Conservation (phyloP, 2,329 filamentous ascomycete genomes). For the Erysiphe pulchra region DNA sequence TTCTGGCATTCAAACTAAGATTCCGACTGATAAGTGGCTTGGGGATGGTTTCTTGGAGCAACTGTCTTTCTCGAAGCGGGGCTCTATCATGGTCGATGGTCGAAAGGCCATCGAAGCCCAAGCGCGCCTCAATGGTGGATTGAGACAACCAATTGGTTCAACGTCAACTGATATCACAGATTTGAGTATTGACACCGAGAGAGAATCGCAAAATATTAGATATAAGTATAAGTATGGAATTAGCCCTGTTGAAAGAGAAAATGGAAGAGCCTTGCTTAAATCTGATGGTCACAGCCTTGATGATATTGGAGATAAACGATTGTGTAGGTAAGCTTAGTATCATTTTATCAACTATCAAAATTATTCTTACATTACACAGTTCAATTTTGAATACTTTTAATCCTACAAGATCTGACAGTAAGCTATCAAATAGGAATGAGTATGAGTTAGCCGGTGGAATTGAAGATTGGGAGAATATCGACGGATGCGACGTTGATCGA, state of each 20-base stretch:
- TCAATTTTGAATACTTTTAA: too few species aligned
- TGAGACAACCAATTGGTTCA: slow-evolving; percentile 11
- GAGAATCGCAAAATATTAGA: slow-evolving; percentile 14
- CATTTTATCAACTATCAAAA: too few species aligned
- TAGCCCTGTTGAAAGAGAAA: not conserved
- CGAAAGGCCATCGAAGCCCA: slow-evolving; percentile 14
- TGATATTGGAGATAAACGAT: not conserved
- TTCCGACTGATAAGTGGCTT: slow-evolving; percentile 28
- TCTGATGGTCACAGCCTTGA: not conserved
- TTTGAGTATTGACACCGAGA: slow-evolving; percentile 11
- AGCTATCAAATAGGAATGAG: slow-evolving; percentile 10
- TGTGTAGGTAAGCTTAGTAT: not conserved
- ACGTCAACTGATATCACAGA: slow-evolving; percentile 8
- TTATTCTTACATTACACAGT: too few species aligned
- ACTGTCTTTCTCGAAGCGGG: slow-evolving; percentile 34
- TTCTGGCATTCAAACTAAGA: slow-evolving; percentile 26
- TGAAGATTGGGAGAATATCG: slow-evolving; percentile 41
- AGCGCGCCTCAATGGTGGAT: slow-evolving; percentile 5
- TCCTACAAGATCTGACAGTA: slow-evolving; percentile 6
- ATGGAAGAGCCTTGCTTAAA: not conserved
- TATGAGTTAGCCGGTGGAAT: slow-evolving; percentile 30
- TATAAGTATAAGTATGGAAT: slow-evolving; percentile 13
- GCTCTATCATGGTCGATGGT: slow-evolving; percentile 34
- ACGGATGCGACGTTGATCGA: slow-evolving; percentile 34
- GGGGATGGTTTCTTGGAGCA: slow-evolving; percentile 30